Conservation (phyloP, 305 asterid genomes). For the Rubia tinctorum region DNA sequence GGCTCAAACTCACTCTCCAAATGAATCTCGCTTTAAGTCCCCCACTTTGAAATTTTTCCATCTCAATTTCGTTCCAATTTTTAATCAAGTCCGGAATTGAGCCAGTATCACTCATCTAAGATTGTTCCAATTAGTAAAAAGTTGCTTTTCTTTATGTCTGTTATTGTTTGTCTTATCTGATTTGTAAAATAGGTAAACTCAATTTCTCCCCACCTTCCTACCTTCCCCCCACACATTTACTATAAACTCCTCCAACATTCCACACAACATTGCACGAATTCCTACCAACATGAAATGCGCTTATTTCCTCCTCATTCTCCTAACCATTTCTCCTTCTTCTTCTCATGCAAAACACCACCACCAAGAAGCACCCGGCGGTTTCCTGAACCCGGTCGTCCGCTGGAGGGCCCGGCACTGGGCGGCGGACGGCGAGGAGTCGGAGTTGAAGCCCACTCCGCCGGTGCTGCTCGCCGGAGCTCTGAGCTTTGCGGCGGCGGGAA, state of each 20-base stretch:
- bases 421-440: neutral
- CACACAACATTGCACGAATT: neutral
- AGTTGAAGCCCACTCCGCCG: slow-evolving; percentile 18
- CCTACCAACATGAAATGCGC: slow-evolving; percentile 8
- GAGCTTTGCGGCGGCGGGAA: slow-evolving; percentile 46
- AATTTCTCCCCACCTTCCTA: neutral
- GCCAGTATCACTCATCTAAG: too few species aligned
- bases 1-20: too few species aligned
- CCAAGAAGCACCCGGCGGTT: slow-evolving; percentile 8
- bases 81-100: too few species aligned
- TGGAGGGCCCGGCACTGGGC: slow-evolving; percentile 16
- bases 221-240: neutral
- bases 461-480: slow-evolving; percentile 32
- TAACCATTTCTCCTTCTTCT: slow-evolving; percentile 3
- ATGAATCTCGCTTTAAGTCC: too few species aligned
- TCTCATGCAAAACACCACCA: slow-evolving; percentile 26
- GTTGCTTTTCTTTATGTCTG: neutral
- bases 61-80: too few species aligned
- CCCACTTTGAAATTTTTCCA: too few species aligned
- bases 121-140: too few species aligned
- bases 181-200: neutral
- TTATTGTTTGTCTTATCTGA: slow-evolving; percentile 5
- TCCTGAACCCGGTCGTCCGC: slow-evolving; percentile 24
- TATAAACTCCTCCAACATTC: neutral
- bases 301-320: slow-evolving; percentile 18